Evolutionary conservation across 352 stramenopile species (phyloP), one percentile per base, ranked within the genome.

Genomic region (Phytopythium ostracodes): DNA sequence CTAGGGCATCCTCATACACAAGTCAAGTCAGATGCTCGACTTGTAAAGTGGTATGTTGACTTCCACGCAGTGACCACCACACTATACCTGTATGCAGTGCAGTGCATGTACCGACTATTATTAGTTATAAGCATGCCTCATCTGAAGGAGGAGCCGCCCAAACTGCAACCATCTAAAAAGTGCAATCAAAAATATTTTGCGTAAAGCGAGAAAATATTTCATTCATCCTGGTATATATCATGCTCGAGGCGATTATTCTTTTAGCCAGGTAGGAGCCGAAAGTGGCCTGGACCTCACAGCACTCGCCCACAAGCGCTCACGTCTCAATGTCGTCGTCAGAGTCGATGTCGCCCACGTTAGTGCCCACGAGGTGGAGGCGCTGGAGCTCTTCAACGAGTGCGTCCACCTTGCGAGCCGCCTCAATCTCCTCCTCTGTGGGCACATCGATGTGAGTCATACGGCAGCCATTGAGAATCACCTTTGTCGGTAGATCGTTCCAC

Each of bases 71-170:
- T n/a, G n/a, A n/a, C n/a, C n/a, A n/a, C n/a, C n/a, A n/a, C n/a
- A n/a, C n/a, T n/a, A n/a, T n/a, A n/a, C n/a, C n/a, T n/a, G n/a
- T n/a, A n/a, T n/a, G n/a, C n/a, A n/a, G n/a, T n/a, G n/a, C n/a
- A n/a, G n/a, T n/a, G n/a, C n/a, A n/a, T n/a, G n/a, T 50, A 50
- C 43, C n/a, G 43, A 50, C 43, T 50, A 50, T 50, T 50, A 25
- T 50, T 50, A 50, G 43, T 50, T 50, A 25, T 50, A 50, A n/a
- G 43, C 43, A n/a, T 9, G 17, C 9, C 8, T 15, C 43, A 50
- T 25, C 43, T 25, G 43, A 25, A 15, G 7, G 43, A 50, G 7
- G n/a, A n/a, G 17, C n/a, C 43, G 17, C 20, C 17, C 8, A 9
- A n/a, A 50, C 9, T 9, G 17, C 20, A 5, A 50, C n/a, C n/a